Percentiles rank a stretch among this genome's conserved stretches.
phyloP scores from a whole-genome alignment of 495 filamentous ascomycete species.

The Penicillium silybi region DNA sequence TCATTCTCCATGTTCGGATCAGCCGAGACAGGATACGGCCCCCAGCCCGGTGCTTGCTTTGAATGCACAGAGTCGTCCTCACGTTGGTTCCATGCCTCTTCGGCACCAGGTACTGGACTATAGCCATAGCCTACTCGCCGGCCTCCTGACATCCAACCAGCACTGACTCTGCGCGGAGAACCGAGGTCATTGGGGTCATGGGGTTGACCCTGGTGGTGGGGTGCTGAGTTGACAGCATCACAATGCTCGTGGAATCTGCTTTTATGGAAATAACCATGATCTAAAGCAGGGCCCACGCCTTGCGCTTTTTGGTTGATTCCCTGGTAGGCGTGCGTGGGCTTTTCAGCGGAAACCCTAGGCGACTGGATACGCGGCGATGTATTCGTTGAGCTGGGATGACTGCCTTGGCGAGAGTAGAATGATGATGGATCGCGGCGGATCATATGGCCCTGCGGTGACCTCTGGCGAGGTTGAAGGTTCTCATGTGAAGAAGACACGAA shows the following conservation, averaged over 20 bases:
- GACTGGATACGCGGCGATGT: conserved; percentile 3
- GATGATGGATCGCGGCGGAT: conserved; percentile 21
- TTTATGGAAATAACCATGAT: not conserved
- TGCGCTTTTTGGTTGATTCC: not conserved
- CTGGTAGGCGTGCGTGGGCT: not conserved
- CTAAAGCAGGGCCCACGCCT: not conserved
- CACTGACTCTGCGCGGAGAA: conserved; percentile 34
- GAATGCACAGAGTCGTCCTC: not conserved
- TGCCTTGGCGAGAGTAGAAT: conserved; percentile 28
- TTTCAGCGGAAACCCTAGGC: not conserved
- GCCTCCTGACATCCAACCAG: conserved; percentile 46
- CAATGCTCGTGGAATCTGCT: conserved; percentile 35
- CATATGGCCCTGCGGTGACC: conserved; percentile 5
- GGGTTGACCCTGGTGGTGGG: not conserved
- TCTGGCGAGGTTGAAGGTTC: conserved; percentile 1
- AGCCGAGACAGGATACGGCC: not conserved
- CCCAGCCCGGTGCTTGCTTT: not conserved
- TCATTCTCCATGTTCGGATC: not conserved
- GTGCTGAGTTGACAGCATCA: conserved; percentile 8
- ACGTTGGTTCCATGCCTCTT: conserved; percentile 2
- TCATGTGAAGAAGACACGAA: conserved; percentile 16
- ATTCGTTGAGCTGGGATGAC: conserved; percentile 9
- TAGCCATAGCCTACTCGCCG: conserved; percentile 45
- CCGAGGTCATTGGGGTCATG: conserved; percentile 3
- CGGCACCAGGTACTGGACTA: conserved; percentile 25